Conservation (phyloP, 805 yeast genomes). For the Brettanomyces bruxellensis region DNA sequence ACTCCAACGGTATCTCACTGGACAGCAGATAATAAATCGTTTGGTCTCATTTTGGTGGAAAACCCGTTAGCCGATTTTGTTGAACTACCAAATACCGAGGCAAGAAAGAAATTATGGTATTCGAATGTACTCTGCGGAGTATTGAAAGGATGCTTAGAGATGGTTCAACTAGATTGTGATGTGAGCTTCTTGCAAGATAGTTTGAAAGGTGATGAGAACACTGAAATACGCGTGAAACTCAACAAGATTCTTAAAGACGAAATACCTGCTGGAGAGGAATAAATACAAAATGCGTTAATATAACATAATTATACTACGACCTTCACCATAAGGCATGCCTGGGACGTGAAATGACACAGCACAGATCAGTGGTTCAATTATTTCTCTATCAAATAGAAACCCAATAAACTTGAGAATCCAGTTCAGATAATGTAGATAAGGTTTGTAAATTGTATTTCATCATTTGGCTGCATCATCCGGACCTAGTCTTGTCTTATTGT, state of each 20-base stretch:
- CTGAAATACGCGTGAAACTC: conserved; percentile 71
- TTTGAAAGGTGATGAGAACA: conserved; percentile 70
- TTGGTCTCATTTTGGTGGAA: conserved; percentile 64
- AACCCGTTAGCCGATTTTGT: conserved; percentile 95
- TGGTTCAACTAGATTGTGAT: conserved; percentile 92
- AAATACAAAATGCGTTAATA: not conserved
- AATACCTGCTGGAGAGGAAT: conserved; percentile 93
- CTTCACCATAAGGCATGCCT: not conserved
- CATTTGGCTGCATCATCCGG: not conserved
- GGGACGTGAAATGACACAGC: not conserved
- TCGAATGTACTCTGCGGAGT: conserved; percentile 88
- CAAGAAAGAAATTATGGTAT: conserved; percentile 77
- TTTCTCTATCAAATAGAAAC: not conserved
- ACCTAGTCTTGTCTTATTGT: not conserved
- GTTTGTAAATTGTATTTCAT: not conserved
- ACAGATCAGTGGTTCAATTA: not conserved
- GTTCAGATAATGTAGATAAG: conserved; percentile 32
- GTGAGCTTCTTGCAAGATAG: conserved; percentile 71
- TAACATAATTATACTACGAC: not conserved
- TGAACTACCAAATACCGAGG: conserved; percentile 79
- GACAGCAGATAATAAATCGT: conserved; percentile 67
- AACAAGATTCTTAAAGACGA: conserved; percentile 78
- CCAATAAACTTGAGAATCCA: conserved; percentile 2
- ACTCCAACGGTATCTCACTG: conserved; percentile 62
- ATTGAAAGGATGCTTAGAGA: conserved; percentile 81